These are phyloP conservation scores for Grosmannia huntii DNA, from an alignment of 2,329 filamentous ascomycete species.

Conservation along the genomic window DNA sequence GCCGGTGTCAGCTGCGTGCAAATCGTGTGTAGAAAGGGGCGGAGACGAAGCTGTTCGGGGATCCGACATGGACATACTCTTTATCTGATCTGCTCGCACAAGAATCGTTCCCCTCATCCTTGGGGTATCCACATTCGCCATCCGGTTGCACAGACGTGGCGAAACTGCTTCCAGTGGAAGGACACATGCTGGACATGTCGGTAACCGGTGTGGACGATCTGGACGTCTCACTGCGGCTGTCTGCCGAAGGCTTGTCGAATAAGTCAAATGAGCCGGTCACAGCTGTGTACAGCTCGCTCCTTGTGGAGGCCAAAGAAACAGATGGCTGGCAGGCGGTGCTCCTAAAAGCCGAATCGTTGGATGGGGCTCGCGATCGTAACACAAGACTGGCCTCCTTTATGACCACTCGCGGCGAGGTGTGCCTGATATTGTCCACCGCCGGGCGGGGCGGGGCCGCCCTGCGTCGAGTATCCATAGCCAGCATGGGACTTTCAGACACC, in stretches of 20 bases:
- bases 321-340: neutral
- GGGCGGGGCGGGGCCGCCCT: constrained; percentile 5
- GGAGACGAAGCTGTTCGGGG: neutral
- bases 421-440: constrained; percentile 2
- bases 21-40: neutral
- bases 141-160: constrained; percentile 7
- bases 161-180: constrained; percentile 9
- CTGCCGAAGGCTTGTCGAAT: neutral
- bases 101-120: constrained; percentile 2
- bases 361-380: neutral
- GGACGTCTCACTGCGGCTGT: constrained; percentile 9
- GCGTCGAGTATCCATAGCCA: constrained; percentile 4
- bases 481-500: constrained; percentile 1
- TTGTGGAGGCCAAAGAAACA: neutral
- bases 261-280: neutral
- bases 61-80: constrained; percentile 6
- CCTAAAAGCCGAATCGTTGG: neutral
- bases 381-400: constrained; percentile 3
- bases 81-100: constrained; percentile 4
- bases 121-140: constrained; percentile 3
- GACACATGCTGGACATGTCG: constrained; percentile 8
- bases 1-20: neutral
- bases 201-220: constrained; percentile 10
- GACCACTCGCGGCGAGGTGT: neutral
- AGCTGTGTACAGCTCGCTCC: neutral